phyloP scores from a whole-genome alignment of 129 eudicot genomes.

The Kitagawia praeruptora region DNA sequence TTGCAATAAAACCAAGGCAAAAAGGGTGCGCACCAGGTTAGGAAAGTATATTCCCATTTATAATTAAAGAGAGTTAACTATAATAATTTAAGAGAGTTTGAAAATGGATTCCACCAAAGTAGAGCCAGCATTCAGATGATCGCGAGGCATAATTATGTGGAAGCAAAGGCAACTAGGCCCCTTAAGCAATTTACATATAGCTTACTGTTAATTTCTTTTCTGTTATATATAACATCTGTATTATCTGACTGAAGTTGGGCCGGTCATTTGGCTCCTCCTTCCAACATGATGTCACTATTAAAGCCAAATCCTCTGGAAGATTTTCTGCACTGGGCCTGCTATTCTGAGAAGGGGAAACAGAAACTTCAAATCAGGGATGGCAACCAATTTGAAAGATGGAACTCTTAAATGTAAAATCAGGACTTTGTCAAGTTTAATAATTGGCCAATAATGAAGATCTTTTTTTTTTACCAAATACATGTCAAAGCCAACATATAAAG shows the following conservation, averaged over 20 bases:
- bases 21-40: too few relatives aligned
- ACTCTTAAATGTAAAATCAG: not conserved
- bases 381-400: not conserved
- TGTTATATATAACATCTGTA: constrained; percentile 37
- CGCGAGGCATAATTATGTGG: too few relatives aligned
- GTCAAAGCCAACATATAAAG: not conserved
- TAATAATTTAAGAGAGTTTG: too few relatives aligned
- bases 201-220: not conserved
- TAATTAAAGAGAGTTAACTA: too few relatives aligned
- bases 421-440: not conserved
- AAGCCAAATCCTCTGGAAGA: constrained; percentile 68
- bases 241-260: constrained; percentile 74
- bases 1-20: too few relatives aligned
- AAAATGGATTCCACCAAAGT: too few relatives aligned
- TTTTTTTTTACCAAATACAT: not conserved
- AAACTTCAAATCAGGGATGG: constrained; percentile 7
- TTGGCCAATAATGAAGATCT: not conserved
- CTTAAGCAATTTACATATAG: not conserved
- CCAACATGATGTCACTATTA: constrained; percentile 82
- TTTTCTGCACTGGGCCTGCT: constrained; percentile 80
- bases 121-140: too few relatives aligned
- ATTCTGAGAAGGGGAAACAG: constrained; percentile 34
- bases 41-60: too few relatives aligned
- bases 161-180: too few relatives aligned
- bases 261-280: constrained; percentile 74